phyloP scores from a whole-genome alignment of 108 stramenopile genomes.

The Phaeodactylum tricornutum region DNA sequence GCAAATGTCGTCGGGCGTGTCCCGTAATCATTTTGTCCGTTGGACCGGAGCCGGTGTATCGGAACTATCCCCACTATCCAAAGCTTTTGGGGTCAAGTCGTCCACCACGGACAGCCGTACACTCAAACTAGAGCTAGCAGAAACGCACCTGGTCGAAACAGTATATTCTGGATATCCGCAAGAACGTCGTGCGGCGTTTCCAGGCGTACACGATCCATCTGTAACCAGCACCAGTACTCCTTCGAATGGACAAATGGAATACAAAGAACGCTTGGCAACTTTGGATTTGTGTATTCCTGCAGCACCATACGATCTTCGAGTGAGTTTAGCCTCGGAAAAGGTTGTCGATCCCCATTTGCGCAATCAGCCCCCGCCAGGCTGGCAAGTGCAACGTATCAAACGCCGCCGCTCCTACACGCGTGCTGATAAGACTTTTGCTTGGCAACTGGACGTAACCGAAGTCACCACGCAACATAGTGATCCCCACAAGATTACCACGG shows the following conservation, averaged over 20 bases:
- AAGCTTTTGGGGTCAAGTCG: conserved; percentile 44
- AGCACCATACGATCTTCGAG: conserved; percentile 67
- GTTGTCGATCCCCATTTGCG: conserved; percentile 31
- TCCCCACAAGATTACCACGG: conserved; percentile 19
- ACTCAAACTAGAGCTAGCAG: conserved; percentile 47
- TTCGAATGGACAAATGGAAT: conserved; percentile 66
- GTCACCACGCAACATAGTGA: conserved; percentile 42
- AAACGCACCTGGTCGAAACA: conserved; percentile 57
- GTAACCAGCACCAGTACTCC: neutral
- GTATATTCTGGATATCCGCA: conserved; percentile 62
- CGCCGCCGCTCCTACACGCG: conserved; percentile 70
- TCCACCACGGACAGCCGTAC: conserved; percentile 24
- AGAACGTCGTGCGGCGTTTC: conserved; percentile 48
- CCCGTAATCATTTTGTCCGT: conserved; percentile 53
- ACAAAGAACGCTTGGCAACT: conserved; percentile 51
- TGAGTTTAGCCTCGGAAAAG: conserved; percentile 58
- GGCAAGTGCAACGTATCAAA: conserved; percentile 60
- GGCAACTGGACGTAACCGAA: conserved; percentile 85
- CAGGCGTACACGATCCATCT: conserved; percentile 28
- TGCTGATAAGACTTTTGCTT: conserved; percentile 61
- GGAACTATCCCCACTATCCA: conserved; percentile 43
- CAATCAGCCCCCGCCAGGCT: conserved; percentile 32
- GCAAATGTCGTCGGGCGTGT: conserved; percentile 57
- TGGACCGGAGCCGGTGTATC: conserved; percentile 62
- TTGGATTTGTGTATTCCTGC: conserved; percentile 68